These are phyloP conservation scores for Sequoiadendron giganteum DNA, from an alignment of 75 land plant species.

Conservation along the genomic window DNA sequence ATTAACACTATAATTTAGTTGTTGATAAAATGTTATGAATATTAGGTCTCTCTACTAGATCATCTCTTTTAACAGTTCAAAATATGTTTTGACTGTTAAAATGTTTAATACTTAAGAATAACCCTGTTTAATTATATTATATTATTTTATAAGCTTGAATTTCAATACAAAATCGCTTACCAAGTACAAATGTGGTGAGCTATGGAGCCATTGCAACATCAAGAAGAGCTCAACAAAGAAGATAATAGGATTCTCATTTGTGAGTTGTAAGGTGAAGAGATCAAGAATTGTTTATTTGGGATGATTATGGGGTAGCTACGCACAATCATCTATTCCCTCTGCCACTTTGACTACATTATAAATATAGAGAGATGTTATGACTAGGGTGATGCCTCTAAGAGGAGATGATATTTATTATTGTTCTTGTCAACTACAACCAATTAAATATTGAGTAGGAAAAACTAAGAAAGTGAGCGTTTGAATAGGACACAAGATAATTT, in stretches of 20 bases:
- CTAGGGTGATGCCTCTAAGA: conserved; percentile 53
- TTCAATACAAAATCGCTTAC: conserved; percentile 45
- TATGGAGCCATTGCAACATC: conserved; percentile 82
- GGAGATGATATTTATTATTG: conserved; percentile 27
- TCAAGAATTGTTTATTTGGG: conserved; percentile 55
- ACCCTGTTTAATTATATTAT: background rate
- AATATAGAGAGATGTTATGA: conserved; percentile 68
- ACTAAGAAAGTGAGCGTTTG: background rate
- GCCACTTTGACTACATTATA: conserved; percentile 52
- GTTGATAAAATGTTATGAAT: background rate
- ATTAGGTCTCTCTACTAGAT: conserved; percentile 77
- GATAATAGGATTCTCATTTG: conserved; percentile 69
- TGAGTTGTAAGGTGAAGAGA: conserved; percentile 55
- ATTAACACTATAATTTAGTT: too few relatives aligned
- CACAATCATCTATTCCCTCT: conserved; percentile 58
- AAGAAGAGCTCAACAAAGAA: conserved; percentile 42
- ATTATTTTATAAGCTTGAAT: too few relatives aligned
- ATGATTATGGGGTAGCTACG: conserved; percentile 82
- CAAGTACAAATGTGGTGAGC: conserved; percentile 34
- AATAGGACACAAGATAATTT: conserved; percentile 50
- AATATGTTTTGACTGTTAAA: background rate
- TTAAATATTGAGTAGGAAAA: background rate
- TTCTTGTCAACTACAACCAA: background rate
- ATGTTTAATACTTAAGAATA: background rate
- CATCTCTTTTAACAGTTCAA: background rate